Evolutionary conservation across 202 grass and related monocot genomes (phyloP).

Genomic region (Panicum virgatum): DNA sequence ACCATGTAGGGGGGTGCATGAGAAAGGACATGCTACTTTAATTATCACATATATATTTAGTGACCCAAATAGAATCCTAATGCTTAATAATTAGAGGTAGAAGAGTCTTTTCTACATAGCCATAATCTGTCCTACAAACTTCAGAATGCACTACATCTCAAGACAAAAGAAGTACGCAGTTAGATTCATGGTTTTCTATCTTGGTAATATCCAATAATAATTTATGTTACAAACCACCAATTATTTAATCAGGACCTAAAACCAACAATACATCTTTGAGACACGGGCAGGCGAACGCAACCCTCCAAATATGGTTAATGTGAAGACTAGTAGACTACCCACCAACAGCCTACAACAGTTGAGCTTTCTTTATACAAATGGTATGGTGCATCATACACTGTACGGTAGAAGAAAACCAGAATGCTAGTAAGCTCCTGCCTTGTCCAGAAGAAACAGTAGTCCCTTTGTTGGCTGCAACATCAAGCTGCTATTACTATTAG

Average conservation of each 20-base stretch:
- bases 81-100: too few relatives aligned
- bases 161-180: too few relatives aligned
- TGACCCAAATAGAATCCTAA: too few relatives aligned
- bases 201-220: not conserved
- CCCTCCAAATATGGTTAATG: slow-evolving; percentile 3
- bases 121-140: too few relatives aligned
- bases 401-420: slow-evolving; percentile 13
- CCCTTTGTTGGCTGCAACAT: slow-evolving; percentile 30
- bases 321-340: not conserved
- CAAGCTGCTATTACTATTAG: slow-evolving; percentile 47
- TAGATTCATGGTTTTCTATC: not conserved
- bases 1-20: too few relatives aligned
- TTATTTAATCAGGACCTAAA: slow-evolving; percentile 10
- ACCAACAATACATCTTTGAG: slow-evolving; percentile 19
- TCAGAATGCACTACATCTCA: too few relatives aligned
- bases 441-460: not conserved
- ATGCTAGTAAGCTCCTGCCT: slow-evolving; percentile 12
- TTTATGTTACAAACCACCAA: slow-evolving; percentile 15
- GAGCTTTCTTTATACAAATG: slow-evolving; percentile 25
- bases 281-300: not conserved
- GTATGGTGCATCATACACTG: slow-evolving; percentile 13
- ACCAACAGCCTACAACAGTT: slow-evolving; percentile 36
- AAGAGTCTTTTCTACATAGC: too few relatives aligned
- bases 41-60: too few relatives aligned
- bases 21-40: too few relatives aligned